Conservation (phyloP, 129 eudicot genomes). For the Chrysanthemum seticuspe region DNA sequence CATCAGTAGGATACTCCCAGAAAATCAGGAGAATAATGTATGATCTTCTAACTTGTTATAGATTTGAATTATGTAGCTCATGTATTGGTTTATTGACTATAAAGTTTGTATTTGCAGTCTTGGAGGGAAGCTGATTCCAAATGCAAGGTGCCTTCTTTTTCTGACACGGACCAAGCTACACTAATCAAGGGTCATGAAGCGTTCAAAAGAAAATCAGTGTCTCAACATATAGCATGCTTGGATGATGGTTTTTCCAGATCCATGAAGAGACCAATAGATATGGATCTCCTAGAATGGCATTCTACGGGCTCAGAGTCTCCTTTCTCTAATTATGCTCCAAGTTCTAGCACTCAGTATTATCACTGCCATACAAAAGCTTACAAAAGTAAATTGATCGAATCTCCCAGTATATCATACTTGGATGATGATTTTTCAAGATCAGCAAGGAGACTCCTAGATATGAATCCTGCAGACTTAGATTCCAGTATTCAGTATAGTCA, state of each 20-base stretch:
- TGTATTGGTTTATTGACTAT: constrained; percentile 20
- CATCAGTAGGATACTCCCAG: constrained; percentile 64
- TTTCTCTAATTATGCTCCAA: constrained; percentile 8
- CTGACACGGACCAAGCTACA: background rate
- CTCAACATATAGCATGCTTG: constrained; percentile 12
- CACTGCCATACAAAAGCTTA: constrained; percentile 20
- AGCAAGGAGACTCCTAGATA: background rate
- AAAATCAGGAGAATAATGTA: constrained; percentile 45
- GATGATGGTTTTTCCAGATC: constrained; percentile 28
- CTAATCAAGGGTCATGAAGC: background rate
- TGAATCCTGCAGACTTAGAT: background rate
- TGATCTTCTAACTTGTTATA: constrained; percentile 25
- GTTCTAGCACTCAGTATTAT: constrained; percentile 19
- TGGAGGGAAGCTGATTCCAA: constrained; percentile 18
- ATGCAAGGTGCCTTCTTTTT: constrained; percentile 23
- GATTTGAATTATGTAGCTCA: background rate
- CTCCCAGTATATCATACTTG: background rate
- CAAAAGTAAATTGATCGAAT: background rate
- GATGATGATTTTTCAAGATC: constrained; percentile 14
- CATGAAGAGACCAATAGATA: constrained; percentile 29
- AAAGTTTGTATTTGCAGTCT: constrained; percentile 26
- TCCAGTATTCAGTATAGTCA: constrained; percentile 11
- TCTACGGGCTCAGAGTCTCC: background rate
- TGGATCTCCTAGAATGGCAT: constrained; percentile 40
- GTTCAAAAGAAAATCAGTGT: constrained; percentile 19